Conservation (phyloP, 805 yeast genomes). For the Candida patagonica region DNA sequence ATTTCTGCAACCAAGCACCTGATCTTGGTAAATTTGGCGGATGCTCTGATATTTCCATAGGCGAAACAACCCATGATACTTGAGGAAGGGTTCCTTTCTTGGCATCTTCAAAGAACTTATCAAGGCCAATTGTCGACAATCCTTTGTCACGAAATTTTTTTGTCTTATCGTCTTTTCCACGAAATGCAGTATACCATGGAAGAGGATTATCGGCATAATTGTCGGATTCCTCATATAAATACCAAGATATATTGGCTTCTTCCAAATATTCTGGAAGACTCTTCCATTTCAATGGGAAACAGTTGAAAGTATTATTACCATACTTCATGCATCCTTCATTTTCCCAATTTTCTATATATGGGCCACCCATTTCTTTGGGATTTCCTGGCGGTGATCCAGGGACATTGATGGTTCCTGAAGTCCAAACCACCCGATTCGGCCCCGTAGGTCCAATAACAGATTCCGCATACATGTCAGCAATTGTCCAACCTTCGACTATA, state of each 20-base stretch:
- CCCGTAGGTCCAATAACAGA: constrained; percentile 20
- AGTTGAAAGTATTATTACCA: constrained; percentile 10
- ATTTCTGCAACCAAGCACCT: constrained; percentile 19
- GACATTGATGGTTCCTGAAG: constrained; percentile 20
- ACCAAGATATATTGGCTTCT: constrained; percentile 16
- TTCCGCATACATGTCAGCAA: constrained; percentile 22
- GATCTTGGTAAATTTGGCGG: constrained; percentile 18
- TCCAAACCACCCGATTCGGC: constrained; percentile 22
- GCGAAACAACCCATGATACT: constrained; percentile 19
- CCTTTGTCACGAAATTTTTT: constrained; percentile 15
- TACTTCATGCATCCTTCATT: constrained; percentile 14
- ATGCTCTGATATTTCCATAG: constrained; percentile 20
- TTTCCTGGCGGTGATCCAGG: constrained; percentile 15
- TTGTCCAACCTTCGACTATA: constrained; percentile 18
- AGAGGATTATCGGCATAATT: constrained; percentile 18
- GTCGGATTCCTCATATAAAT: constrained; percentile 17
- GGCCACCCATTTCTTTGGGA: constrained; percentile 16
- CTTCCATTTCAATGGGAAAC: constrained; percentile 20
- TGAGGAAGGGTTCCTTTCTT: constrained; percentile 20
- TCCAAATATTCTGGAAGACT: constrained; percentile 17
- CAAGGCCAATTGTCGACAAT: constrained; percentile 15
- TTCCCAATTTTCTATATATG: constrained; percentile 16
- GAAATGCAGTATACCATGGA: constrained; percentile 16
- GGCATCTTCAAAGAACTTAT: constrained; percentile 15
- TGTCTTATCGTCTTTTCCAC: constrained; percentile 4